Base-by-base conservation (phyloP, 2,329 filamentous ascomycete species). In the Atkinsonella texensis region DNA sequence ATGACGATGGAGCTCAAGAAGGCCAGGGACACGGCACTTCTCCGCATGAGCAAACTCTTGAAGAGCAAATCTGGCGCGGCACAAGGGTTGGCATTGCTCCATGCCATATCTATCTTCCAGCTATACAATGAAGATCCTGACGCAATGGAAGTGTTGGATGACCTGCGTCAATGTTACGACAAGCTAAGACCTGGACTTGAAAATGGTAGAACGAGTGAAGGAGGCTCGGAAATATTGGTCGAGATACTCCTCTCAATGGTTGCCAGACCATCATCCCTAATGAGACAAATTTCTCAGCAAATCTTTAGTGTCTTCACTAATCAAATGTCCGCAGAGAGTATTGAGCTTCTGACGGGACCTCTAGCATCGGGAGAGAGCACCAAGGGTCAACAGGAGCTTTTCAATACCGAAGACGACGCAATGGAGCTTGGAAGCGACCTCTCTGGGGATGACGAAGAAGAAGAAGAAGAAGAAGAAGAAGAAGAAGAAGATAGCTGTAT, bases 231-330 rank as follows among this genome's bases (percentile, higher is more conserved):
- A 60, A 76, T 88, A 28, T 69, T 96, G 9, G 82, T 96, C 2
- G 93, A 97, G 62, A 86, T 97, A 49, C 69, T 98, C 8, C 74
- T 97, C n/a, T 87, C 88, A 49, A 89, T 97, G 70, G 80, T 94
- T 2, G 87, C 89, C 0, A 88, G 89, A 55, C 87, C 85, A 3
- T 95, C 90, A 1, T 81, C 84, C 10, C 73, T 97, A 49, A 87
- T 95, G 72, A 81, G 89, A 32, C 88, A 90, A 59, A 84, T 94
- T 50, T 88, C 89, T 6, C 84, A 91, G 63, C 86, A 93, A 61
- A 89, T 95, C 0, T 97, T 97, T 63, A 79, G 84, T 23, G 82
- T 84, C 1, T 95, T 95, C 64, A 85, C 87, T 3, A 70, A 79
- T 13, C 80, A 87, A 51, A 78, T 97, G 54, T 89, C 85, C 1